Conservation (phyloP, 129 eudicot genomes). For the Deinandra increscens region DNA sequence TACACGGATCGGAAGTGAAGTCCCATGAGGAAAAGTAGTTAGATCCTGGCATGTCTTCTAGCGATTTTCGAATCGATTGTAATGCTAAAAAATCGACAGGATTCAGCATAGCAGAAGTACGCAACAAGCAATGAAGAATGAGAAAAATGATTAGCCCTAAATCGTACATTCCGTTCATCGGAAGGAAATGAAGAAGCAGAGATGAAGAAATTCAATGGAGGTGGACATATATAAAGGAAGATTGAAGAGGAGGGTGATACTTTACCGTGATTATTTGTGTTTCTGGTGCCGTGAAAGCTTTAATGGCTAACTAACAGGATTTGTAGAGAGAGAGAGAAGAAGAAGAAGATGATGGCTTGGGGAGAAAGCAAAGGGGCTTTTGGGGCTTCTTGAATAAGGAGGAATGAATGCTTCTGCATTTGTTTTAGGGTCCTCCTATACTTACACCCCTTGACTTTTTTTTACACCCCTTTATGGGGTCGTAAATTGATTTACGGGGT, state of each 20-base stretch:
- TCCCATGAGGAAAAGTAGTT: not conserved
- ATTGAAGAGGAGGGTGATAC: not conserved
- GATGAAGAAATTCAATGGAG: not conserved
- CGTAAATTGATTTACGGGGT: no score
- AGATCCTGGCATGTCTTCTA: conserved; percentile 5
- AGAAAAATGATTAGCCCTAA: not conserved
- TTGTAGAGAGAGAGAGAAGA: conserved; percentile 1
- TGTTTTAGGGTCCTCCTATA: no score
- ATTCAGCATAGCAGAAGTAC: not conserved
- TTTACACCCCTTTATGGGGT: no score
- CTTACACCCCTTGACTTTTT: no score
- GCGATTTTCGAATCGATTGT: conserved; percentile 6
- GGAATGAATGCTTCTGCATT: not conserved
- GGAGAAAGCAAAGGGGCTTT: not conserved
- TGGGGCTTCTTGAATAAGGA: conserved; percentile 11
- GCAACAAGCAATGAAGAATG: not conserved
- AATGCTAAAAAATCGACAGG: not conserved
- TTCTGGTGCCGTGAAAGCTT: conserved; percentile 13
- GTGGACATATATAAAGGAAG: not conserved
- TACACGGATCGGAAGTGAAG: conserved; percentile 6
- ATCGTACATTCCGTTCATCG: not conserved
- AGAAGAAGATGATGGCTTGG: not conserved
- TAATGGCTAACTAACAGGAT: not conserved
- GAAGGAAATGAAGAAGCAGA: not conserved
- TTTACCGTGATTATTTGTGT: conserved; percentile 3